These are phyloP conservation scores for Rhodomyrtus tomentosa DNA, from an alignment of 345 rosid species.

Conservation along the genomic window DNA sequence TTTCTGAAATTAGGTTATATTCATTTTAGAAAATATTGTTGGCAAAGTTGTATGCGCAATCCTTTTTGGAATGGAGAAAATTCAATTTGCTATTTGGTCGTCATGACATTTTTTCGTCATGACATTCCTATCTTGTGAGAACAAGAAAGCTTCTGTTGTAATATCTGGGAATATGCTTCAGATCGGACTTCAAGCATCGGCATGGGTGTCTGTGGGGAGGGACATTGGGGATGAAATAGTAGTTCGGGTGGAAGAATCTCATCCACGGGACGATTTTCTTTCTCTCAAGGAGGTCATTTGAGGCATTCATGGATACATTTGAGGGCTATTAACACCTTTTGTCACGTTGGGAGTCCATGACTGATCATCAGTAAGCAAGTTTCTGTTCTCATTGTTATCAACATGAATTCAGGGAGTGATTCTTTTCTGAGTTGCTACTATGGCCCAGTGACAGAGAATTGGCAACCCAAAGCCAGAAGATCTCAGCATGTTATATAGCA, in stretches of 20 bases:
- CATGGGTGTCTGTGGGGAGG: slow-evolving; percentile 66
- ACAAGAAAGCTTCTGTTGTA: neutral
- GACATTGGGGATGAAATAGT: slow-evolving; percentile 75
- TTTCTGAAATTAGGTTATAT: neutral
- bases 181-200: slow-evolving; percentile 80
- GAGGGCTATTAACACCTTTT: neutral
- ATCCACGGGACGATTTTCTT: slow-evolving; percentile 69
- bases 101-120: too few relatives aligned
- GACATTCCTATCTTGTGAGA: neutral
- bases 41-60: neutral
- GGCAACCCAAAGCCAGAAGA: neutral
- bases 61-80: neutral
- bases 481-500: neutral
- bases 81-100: neutral
- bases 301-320: neutral
- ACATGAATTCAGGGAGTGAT: neutral
- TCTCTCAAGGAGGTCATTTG: slow-evolving; percentile 43
- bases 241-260: slow-evolving; percentile 75
- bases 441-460: neutral
- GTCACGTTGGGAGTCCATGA: neutral
- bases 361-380: neutral
- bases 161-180: slow-evolving; percentile 2
- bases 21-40: neutral
- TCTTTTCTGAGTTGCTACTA: neutral
- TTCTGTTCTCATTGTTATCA: neutral